These are phyloP conservation scores for Penicillium angulare DNA, from an alignment of 495 filamentous ascomycete genomes.

Conservation along the genomic window DNA sequence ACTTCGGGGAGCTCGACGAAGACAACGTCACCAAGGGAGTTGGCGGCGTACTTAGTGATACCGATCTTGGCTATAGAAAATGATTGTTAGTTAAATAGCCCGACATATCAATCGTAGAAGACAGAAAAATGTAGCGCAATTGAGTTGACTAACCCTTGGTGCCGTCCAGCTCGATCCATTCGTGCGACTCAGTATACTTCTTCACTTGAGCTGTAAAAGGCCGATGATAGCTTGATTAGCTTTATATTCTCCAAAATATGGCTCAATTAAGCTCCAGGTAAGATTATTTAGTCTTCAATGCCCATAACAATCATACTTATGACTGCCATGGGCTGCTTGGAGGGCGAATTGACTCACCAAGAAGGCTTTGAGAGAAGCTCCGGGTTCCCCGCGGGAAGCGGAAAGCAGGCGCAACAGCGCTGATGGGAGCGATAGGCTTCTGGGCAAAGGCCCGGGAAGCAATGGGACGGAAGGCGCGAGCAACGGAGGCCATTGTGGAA, in stretches of 20 bases:
- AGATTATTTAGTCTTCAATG: not conserved
- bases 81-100: not conserved
- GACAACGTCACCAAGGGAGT: conserved; percentile 91
- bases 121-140: no score
- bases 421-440: conserved; percentile 37
- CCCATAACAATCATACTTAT: not conserved
- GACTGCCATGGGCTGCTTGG: conserved; percentile 6
- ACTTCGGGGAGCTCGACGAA: conserved; percentile 85
- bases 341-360: conserved; percentile 34
- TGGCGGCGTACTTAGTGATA: conserved; percentile 86
- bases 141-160: conserved; percentile 41
- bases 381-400: conserved; percentile 54
- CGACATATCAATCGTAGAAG: not conserved
- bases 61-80: conserved; percentile 66
- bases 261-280: not conserved
- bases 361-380: conserved; percentile 48
- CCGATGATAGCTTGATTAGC: conserved; percentile 25
- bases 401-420: conserved; percentile 41
- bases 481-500: conserved; percentile 40
- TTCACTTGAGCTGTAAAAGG: conserved; percentile 53
- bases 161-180: conserved; percentile 91
- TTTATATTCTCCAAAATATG: conserved; percentile 8
- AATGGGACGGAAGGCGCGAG: conserved; percentile 41
- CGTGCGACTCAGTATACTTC: conserved; percentile 95
- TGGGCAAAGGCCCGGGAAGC: conserved; percentile 43